Conservation (phyloP, 176 grass and related monocot species). For the Oryza longistaminata region DNA sequence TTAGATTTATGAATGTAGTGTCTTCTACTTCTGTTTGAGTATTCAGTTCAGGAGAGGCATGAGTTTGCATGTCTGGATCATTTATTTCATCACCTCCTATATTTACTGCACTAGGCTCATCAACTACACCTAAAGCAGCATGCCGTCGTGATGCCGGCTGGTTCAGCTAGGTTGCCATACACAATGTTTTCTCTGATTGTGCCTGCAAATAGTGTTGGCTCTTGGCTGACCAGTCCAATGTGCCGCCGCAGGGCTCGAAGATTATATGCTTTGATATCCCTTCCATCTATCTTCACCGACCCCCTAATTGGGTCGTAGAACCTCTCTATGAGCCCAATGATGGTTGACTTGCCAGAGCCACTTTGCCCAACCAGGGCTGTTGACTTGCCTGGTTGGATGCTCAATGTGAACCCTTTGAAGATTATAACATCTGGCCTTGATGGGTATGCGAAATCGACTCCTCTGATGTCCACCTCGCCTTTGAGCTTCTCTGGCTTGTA, state of each 20-base stretch:
- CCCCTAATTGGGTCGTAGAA: constrained; percentile 93
- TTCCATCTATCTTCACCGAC: constrained; percentile 69
- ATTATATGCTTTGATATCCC: constrained; percentile 73
- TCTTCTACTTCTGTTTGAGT: too few species aligned
- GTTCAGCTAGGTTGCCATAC: constrained; percentile 66
- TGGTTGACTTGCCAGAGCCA: constrained; percentile 95
- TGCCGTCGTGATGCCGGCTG: too few species aligned
- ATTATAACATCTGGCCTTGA: constrained; percentile 71
- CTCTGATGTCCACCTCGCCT: constrained; percentile 76
- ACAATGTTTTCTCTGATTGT: constrained; percentile 80
- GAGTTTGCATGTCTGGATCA: too few species aligned
- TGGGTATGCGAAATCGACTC: constrained; percentile 82
- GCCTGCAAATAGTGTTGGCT: constrained; percentile 92
- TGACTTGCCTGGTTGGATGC: constrained; percentile 81
- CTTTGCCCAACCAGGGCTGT: constrained; percentile 93
- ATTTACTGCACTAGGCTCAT: constrained; percentile 33
- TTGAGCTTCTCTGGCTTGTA: constrained; percentile 59
- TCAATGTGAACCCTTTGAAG: constrained; percentile 83
- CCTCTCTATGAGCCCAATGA: constrained; percentile 88
- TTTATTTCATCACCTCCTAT: too few species aligned
- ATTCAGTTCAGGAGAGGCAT: too few species aligned
- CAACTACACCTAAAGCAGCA: too few species aligned
- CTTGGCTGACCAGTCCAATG: constrained; percentile 91
- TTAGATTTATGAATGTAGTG: too few species aligned
- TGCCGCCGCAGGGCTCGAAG: constrained; percentile 63